These are phyloP conservation scores for Pythium phragmiticola DNA, from an alignment of 352 stramenopile genomes.

Conservation along the genomic window DNA sequence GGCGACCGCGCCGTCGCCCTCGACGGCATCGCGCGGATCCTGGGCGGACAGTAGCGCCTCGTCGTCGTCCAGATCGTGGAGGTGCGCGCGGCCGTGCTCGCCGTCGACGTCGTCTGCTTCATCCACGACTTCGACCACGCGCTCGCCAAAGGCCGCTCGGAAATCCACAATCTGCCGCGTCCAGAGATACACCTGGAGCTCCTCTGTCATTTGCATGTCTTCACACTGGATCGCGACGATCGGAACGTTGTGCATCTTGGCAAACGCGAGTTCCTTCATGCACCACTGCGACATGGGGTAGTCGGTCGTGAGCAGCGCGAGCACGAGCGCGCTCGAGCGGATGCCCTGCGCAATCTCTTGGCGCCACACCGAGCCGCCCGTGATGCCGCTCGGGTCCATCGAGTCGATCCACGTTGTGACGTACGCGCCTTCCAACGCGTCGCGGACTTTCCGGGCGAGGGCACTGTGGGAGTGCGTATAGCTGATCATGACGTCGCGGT, in stretches of 20 bases:
- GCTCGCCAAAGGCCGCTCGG: constrained; percentile 35
- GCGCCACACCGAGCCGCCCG: constrained; percentile 71
- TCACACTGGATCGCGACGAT: constrained; percentile 86
- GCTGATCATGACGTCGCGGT: constrained; percentile 87
- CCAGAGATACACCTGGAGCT: constrained; percentile 86
- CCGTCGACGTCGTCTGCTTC: constrained; percentile 10
- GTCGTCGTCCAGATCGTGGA: constrained; percentile 13
- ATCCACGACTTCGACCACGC: constrained; percentile 22
- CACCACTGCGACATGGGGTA: constrained; percentile 81
- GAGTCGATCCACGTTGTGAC: constrained; percentile 87
- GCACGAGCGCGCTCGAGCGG: constrained; percentile 65
- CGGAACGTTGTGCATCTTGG: constrained; percentile 81
- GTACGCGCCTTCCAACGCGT: constrained; percentile 63
- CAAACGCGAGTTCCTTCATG: constrained; percentile 87
- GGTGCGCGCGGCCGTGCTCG: constrained; percentile 20
- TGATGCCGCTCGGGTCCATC: constrained; percentile 82
- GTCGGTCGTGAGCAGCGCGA: constrained; percentile 72
- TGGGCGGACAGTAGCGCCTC: constrained; percentile 22
- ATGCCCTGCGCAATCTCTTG: constrained; percentile 83
- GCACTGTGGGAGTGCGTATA: constrained; percentile 78
- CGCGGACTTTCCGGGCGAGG: constrained; percentile 64
- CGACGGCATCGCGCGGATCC: constrained; percentile 25
- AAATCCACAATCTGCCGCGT: constrained; percentile 86
- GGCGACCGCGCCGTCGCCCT: constrained; percentile 16
- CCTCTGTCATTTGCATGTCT: constrained; percentile 78